phyloP scores from a whole-genome alignment of 164 flowering plant genomes.

The Buxus sempervirens region DNA sequence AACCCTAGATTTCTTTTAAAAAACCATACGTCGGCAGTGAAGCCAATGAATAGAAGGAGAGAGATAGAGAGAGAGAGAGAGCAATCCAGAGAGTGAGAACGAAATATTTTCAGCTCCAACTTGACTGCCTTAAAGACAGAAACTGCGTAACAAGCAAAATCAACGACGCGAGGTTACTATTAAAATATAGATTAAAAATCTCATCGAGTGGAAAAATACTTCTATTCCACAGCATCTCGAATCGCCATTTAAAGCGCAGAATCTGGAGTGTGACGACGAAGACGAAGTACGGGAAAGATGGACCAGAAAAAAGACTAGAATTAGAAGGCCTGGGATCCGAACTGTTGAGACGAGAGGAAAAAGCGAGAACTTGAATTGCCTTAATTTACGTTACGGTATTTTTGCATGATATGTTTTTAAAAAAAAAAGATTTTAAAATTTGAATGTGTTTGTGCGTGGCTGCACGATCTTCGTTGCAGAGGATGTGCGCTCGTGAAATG shows the following conservation, averaged over 20 bases:
- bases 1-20: not conserved
- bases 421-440: too few relatives aligned
- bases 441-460: too few relatives aligned
- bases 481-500: too few relatives aligned
- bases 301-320: too few relatives aligned
- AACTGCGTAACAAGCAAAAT: not conserved
- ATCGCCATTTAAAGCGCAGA: constrained; percentile 6
- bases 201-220: not conserved
- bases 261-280: not conserved
- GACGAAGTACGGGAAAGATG: not conserved
- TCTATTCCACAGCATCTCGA: constrained; percentile 3
- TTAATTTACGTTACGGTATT: too few relatives aligned
- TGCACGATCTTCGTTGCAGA: too few relatives aligned
- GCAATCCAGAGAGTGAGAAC: not conserved
- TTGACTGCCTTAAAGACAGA: too few relatives aligned
- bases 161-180: not conserved
- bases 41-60: too few relatives aligned
- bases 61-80: too few relatives aligned
- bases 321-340: not conserved
- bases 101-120: not conserved
- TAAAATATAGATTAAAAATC: not conserved
- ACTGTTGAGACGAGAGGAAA: too few relatives aligned
- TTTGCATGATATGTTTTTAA: too few relatives aligned
- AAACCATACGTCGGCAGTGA: not conserved
- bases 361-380: too few relatives aligned